Evolutionary conservation across 2,329 filamentous ascomycete species (phyloP), one percentile per base, ranked within the genome.

Genomic region (Aureobasidium sp.): DNA sequence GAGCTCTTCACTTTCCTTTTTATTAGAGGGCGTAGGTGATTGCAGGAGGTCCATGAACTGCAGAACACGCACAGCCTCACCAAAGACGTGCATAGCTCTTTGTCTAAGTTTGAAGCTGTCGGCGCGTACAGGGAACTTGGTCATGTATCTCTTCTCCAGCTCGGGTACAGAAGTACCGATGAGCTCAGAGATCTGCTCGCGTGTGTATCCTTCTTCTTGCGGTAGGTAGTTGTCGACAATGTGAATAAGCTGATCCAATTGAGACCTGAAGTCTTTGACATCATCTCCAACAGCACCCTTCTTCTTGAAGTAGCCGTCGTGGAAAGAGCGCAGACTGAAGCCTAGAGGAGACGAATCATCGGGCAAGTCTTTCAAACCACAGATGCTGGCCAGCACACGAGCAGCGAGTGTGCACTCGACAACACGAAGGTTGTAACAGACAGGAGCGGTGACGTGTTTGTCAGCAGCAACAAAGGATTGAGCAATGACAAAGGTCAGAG

Each of bases 341-440:
- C 89, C 90, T 9, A 97, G 81, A 0, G 94, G 93, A 3, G 88
- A 89, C 5, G 87, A 86, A 73, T 99, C 94, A 62, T 82, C 77
- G 20, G 90, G 87, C 0, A 97, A 84, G 34, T 78, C 74, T 65
- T 84, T 85, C 39, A 88, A 70, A 2, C 78, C 78, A 64, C 85
- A 80, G 44, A 81, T 79, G 68, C 85, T 86, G 44, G 84, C 81
- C 2, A 88, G 75, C 34, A 87, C 81, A 17, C 83, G 78, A 3
- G 94, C 91, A 3, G 94, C 94, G 36, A 99, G 82, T 60, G 89
- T 94, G 78, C 91, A 95, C 77, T 99, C 94, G 41, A 97, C 94
- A 1, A 99, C 94, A 32, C 94, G 88, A 27, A 99, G 84, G 75
- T 99, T 99, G 80, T 97, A 99, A 80, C 93, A 91, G 66, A 95